Percentiles rank a stretch among this genome's conserved stretches.
Conservation (phyloP, 176 grass and related monocot genomes). For the Avena atlantica region DNA sequence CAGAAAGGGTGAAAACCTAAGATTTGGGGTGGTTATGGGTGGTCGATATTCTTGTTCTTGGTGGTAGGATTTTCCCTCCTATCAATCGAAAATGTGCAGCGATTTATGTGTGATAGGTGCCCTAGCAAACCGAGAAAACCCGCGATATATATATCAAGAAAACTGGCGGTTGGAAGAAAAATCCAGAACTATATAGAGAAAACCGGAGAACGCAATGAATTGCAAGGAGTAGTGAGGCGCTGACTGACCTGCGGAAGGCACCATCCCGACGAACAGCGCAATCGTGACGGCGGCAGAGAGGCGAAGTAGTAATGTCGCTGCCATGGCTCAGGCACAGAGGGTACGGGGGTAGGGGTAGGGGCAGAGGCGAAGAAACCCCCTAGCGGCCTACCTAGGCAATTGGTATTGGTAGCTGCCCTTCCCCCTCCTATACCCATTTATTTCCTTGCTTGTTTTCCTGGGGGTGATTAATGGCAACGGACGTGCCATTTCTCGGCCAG, state of each 20-base stretch:
- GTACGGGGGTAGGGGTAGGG: too few species aligned
- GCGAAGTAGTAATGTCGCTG: constrained; percentile 20
- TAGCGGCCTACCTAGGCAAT: not conserved
- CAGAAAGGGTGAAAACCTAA: not conserved
- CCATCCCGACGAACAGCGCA: not conserved
- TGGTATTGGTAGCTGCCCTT: not conserved
- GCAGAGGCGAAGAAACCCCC: not conserved
- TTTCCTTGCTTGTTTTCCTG: constrained; percentile 13
- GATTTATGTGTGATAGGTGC: not conserved
- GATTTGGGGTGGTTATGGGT: too few species aligned
- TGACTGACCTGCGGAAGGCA: constrained; percentile 34
- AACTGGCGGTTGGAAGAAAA: too few species aligned
- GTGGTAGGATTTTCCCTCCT: too few species aligned
- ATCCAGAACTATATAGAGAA: not conserved
- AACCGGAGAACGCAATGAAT: not conserved
- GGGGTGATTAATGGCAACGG: constrained; percentile 24
- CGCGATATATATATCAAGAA: not conserved
- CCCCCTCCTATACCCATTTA: not conserved
- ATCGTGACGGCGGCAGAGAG: constrained; percentile 16
- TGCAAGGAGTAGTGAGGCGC: too few species aligned
- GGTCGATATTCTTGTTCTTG: not conserved
- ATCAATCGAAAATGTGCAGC: not conserved
- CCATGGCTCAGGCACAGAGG: constrained; percentile 18
- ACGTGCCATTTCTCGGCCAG: not conserved
- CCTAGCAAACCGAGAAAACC: not conserved